Evolutionary conservation across 2,329 filamentous ascomycete species (phyloP).

Genomic region (Aspergillus texensis): DNA sequence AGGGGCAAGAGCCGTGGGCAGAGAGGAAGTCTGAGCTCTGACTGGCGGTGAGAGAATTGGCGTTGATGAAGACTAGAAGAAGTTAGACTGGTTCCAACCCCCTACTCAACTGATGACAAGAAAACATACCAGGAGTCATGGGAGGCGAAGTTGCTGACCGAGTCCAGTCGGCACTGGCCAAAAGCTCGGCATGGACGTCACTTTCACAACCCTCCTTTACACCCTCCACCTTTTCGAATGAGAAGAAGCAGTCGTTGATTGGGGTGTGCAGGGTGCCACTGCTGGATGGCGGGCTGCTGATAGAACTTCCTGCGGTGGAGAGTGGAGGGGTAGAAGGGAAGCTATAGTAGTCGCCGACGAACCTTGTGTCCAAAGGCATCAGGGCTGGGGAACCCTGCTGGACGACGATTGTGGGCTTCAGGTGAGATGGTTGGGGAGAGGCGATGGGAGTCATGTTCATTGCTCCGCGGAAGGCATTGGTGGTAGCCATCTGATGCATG

Average conservation of each 20-base stretch:
- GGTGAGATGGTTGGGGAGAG: conserved; percentile 71
- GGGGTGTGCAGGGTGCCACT: conserved; percentile 81
- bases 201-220: conserved; percentile 73
- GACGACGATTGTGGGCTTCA: conserved; percentile 74
- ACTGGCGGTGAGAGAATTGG: conserved; percentile 65
- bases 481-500: conserved; percentile 46
- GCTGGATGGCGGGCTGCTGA: conserved; percentile 79
- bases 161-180: conserved; percentile 75
- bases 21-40: conserved; percentile 72
- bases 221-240: conserved; percentile 66
- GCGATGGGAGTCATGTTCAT: conserved; percentile 67
- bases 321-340: conserved; percentile 86
- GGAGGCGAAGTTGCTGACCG: conserved; percentile 73
- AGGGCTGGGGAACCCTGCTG: conserved; percentile 59
- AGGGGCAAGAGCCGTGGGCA: conserved; percentile 70
- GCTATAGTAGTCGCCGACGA: conserved; percentile 65
- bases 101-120: background rate
- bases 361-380: conserved; percentile 73
- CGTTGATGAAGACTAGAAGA: conserved; percentile 65
- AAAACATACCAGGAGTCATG: conserved; percentile 84
- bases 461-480: conserved; percentile 45
- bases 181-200: conserved; percentile 70
- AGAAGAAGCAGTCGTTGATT: conserved; percentile 76
- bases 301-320: conserved; percentile 79
- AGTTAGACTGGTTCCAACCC: conserved; percentile 26